phyloP scores from a whole-genome alignment of 768 basidiomycete genomes.

The Porphyrellus cyaneotinctus region DNA sequence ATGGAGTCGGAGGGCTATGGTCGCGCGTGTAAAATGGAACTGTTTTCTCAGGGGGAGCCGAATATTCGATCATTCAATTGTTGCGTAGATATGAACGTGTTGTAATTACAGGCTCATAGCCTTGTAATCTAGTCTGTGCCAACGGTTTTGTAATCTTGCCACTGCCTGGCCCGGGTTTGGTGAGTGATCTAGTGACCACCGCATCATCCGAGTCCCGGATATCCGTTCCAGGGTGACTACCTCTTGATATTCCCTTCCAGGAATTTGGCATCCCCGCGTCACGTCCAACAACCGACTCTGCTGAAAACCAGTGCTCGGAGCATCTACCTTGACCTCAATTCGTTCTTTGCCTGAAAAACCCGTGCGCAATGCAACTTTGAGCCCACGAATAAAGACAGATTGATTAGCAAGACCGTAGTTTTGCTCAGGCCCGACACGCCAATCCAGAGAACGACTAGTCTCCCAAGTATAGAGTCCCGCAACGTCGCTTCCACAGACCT shows the following conservation, averaged over 20 bases:
- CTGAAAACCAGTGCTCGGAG: background rate
- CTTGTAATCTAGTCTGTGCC: background rate
- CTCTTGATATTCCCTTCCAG: background rate
- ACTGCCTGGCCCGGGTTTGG: too few relatives aligned
- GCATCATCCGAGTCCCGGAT: background rate
- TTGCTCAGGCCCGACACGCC: conserved; percentile 2
- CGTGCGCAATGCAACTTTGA: conserved; percentile 8
- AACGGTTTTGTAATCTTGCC: background rate
- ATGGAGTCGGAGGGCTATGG: background rate
- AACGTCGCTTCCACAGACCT: background rate
- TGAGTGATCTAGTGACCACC: background rate
- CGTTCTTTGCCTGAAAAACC: background rate
- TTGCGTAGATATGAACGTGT: background rate
- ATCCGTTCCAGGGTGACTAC: background rate
- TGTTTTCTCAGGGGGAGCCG: background rate
- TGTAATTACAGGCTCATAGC: background rate
- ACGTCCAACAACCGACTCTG: background rate
- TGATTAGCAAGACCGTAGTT: conserved; percentile 11
- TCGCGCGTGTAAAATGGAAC: background rate
- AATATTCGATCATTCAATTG: background rate
- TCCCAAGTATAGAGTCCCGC: conserved; percentile 8
- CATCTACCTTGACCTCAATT: background rate
- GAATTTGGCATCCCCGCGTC: background rate
- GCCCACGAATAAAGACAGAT: conserved; percentile 21
- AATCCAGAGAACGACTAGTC: conserved; percentile 1